These are phyloP conservation scores for Cochlearia excelsa DNA, from an alignment of 345 rosid genomes.

Conservation along the genomic window DNA sequence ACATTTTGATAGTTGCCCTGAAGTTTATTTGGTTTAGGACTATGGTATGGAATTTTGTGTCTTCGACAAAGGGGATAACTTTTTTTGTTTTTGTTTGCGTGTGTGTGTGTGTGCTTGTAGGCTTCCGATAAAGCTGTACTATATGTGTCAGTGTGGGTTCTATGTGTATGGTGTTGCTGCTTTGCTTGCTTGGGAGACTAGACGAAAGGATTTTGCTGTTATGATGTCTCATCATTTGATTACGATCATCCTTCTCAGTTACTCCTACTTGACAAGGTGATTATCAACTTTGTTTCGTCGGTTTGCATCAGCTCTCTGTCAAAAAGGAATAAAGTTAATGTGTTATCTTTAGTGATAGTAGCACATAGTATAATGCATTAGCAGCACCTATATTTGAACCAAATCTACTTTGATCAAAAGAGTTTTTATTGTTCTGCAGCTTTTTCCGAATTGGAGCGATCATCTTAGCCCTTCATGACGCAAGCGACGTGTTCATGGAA, in stretches of 20 bases:
- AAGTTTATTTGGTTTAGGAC: not conserved
- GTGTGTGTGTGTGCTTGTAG: conserved; percentile 36
- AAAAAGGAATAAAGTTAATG: not conserved
- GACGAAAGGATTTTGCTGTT: conserved; percentile 91
- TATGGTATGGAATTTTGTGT: too few species aligned
- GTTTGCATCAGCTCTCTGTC: conserved; percentile 9
- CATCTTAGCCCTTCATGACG: conserved; percentile 88
- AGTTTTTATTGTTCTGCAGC: conserved; percentile 38
- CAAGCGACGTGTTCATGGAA: conserved; percentile 85
- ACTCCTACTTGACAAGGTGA: conserved; percentile 79
- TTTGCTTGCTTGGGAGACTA: conserved; percentile 86
- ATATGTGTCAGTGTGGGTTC: conserved; percentile 97
- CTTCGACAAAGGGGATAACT: not conserved
- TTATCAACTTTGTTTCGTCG: not conserved
- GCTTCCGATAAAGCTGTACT: conserved; percentile 59
- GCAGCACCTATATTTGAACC: not conserved
- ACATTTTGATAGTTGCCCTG: not conserved
- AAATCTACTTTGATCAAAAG: too few species aligned
- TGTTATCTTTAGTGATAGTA: not conserved
- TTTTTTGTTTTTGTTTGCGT: not conserved
- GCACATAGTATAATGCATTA: not conserved
- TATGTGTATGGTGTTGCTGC: conserved; percentile 79
- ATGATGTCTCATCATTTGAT: conserved; percentile 99
- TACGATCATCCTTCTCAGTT: conserved; percentile 70
- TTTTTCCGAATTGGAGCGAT: conserved; percentile 83